Evolutionary conservation across 2,329 filamentous ascomycete genomes (phyloP), one percentile per base, ranked within the genome.

Genomic region (Pyrenochaeta sp.): DNA sequence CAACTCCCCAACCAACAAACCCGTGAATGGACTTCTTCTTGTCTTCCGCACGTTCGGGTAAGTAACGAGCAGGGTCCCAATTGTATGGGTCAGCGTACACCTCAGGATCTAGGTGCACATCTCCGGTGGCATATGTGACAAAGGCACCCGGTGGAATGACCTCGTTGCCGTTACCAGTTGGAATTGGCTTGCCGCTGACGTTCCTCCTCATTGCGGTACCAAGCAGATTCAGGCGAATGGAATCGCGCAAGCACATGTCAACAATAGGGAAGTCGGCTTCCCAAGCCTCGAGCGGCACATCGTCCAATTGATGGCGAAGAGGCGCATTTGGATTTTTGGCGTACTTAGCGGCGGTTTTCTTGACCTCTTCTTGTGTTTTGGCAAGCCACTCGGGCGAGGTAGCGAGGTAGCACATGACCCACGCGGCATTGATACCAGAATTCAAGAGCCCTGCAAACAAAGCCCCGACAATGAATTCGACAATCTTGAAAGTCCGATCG

Each of bases 401-500:
- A 2, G 65, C 61, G 3, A 70, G 60, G 35, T 61, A 69, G 51
- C 54, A 60, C 17, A 66, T 35, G 2, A 83, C 66, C 73, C 77
- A 83, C 2, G 76, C 75, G 1, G 78, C 76, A 51, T 81, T 83
- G 59, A 81, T 75, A 26, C 80, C 80, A 17, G 70, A 79, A 63
- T 84, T 84, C n/a, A 83, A 52, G 22, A 80, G 68, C n/a, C 81
- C 81, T 1, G 81, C 81, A 56, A 81, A 82, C 3, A 85, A 65
- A 0, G 78, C 69, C 9, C 76, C 75, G n/a, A 83, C 66, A 22
- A 81, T 71, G 61, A 83, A 81, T 9, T 53, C 52, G 11, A 80
- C 68, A 22, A 81, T 75, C 32, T 73, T 66, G 6, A 61, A 54
- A 8, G 77, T 71, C 11, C 61, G 65, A n/a, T 78, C 74, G 4